Base-by-base conservation (phyloP, 176 grass and related monocot species). In the Panicum miliaceum region DNA sequence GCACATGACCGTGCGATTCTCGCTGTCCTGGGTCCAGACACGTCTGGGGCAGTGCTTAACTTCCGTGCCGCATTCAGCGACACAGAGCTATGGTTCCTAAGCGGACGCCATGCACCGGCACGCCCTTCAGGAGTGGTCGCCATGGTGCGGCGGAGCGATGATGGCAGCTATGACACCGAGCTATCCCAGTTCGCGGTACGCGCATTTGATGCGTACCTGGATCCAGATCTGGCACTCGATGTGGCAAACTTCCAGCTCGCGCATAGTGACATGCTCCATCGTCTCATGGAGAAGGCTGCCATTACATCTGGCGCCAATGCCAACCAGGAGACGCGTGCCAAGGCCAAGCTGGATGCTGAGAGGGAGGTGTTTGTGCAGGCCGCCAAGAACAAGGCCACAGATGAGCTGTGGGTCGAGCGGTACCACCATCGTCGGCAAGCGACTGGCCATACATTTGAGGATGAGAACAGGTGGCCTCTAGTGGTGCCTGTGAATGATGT, bases 1-100 rank as follows among this genome's bases (percentile, higher is more conserved):
- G 71, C 81, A 22, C 81, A 84, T 46, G 70, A 84, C 71, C 81
- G 71, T 34, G 14, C 71, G 32, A 37, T 83, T 22, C 81, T 83
- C 8, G 48, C 64, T n/a, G 51, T 84, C 45, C 34, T 84, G 1
- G 82, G 71, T 16, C 8, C 22, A 0, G 10, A 20, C 10, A 73
- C 71, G 0, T 26, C 45, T 1, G 1, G 46, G 0, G 3, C 16
- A 1, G n/a, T 22, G 46, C 48, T 75, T 60, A 76, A 84, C 82
- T 76, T 84, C 9, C 46, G 71, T 5, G 59, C 60, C 14, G 71
- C 59, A 23, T 84, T 84, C 35, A 84, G 82, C 34, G 34, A 76
- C 43, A 84, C 71, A 16, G 82, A 84, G 45, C 15, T 76, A 9
- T 59, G 71, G 1, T 56, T 84, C 71, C 71, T 84, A 29, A 20